Base-by-base conservation (phyloP, 1,284 basidiomycete species). In the Rhizoctonia solani region DNA sequence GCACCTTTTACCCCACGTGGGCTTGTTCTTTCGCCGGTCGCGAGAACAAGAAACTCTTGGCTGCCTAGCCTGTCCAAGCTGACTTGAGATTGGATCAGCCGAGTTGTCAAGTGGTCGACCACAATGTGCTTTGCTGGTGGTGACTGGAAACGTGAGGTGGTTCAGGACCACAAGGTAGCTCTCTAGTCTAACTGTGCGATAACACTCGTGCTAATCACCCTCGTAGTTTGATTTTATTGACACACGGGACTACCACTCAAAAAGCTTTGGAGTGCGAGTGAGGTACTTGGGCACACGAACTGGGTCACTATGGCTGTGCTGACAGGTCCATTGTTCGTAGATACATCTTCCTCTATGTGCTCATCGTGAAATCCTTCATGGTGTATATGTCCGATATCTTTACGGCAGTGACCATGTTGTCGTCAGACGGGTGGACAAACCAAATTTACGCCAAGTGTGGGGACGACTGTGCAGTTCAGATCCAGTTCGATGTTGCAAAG, bases 331-430 rank as follows among this genome's bases (percentile, higher is more conserved):
- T 19, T 54, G 44, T 55, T 39, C 42, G 27, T 75, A 96, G 93
- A 76, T 98, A 98, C 78, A 78, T 92, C 68, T 93, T 90, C 85
- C 81, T 97, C 71, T 99, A 96, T 78, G 80, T 94, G 76, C 84
- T 95, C 74, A 87, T 98, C 68, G 85, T 97, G 81, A 98, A 97
- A 78, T 93, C 92, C 32, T 89, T 98, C 79, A 87, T 94, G 69
- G 95, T 99, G 77, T 98, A 98, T 79, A 84, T 94, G 68, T 91
- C 93, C 78, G 97, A 99, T 85, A 94, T 98, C 77, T 99, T 97
- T 82, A 96, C 96, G 37, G 95, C 93, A 69, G 86, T 94, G 69
- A 98, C 95, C 72, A 92, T 98, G 89, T 89, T 98, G 77, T 89
- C 92, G n/a, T 95, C 93, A 44, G 83, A 85, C 32, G 85, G 87